Evolutionary conservation across 2,329 filamentous ascomycete genomes (phyloP).

Genomic region (Fusarium verticillioides): DNA sequence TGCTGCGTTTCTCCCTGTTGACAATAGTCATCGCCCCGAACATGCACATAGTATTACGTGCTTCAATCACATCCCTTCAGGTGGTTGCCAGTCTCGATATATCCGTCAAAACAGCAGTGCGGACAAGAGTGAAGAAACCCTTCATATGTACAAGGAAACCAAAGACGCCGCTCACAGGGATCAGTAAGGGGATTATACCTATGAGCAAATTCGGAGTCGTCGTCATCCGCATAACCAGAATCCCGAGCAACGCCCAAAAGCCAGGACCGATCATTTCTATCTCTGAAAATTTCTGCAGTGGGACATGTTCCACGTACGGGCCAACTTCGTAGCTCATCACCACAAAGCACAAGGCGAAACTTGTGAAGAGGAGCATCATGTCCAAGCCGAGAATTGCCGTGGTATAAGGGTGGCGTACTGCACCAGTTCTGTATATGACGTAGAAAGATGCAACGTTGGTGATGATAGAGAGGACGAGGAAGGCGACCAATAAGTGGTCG

Average conservation of each 20-base stretch:
- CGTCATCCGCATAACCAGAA: constrained; percentile 20
- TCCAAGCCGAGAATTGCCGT: constrained; percentile 11
- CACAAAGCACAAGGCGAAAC: constrained; percentile 29
- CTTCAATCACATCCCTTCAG: background rate
- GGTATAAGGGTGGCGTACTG: background rate
- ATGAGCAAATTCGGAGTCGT: constrained; percentile 20
- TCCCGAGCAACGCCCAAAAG: constrained; percentile 30
- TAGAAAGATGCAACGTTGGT: constrained; percentile 23
- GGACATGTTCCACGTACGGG: constrained; percentile 9
- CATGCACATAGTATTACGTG: background rate
- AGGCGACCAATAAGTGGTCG: constrained; percentile 16
- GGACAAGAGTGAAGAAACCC: constrained; percentile 30
- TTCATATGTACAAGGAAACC: constrained; percentile 18
- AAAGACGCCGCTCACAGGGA: constrained; percentile 12
- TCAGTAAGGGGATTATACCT: background rate
- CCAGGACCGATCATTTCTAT: constrained; percentile 33
- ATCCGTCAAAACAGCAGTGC: background rate
- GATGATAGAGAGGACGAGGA: constrained; percentile 28
- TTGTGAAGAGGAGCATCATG: constrained; percentile 28
- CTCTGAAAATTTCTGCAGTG: constrained; percentile 23
- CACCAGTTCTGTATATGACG: background rate
- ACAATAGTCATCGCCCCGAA: background rate
- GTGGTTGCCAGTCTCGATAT: background rate
- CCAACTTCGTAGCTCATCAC: constrained; percentile 39
- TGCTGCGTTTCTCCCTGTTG: background rate